phyloP scores from a whole-genome alignment of 768 basidiomycete genomes.

The Lanmaoa pseudosensibilis region DNA sequence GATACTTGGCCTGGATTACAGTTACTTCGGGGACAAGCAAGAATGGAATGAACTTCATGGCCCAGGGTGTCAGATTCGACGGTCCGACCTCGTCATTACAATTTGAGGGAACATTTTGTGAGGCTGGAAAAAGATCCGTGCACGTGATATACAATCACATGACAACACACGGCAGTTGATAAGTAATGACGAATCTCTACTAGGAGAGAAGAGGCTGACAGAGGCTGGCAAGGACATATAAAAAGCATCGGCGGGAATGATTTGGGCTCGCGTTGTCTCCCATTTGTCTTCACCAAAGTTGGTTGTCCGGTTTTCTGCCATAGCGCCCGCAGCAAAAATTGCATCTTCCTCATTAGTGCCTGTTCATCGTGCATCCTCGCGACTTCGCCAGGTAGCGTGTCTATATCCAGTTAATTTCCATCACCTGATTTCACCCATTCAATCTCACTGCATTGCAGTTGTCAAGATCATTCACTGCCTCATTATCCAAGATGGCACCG shows the following conservation, averaged over 20 bases:
- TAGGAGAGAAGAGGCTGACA: constrained; percentile 12
- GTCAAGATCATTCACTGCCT: constrained; percentile 44
- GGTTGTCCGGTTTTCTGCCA: constrained; percentile 6
- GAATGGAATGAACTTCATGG: background rate
- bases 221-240: constrained; percentile 13
- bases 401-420: background rate
- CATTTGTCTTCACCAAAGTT: constrained; percentile 9
- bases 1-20: background rate
- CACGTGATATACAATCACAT: constrained; percentile 22
- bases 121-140: too few relatives aligned
- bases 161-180: too few relatives aligned
- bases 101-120: too few relatives aligned
- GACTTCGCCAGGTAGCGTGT: constrained; percentile 30
- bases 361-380: constrained; percentile 8
- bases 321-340: constrained; percentile 16
- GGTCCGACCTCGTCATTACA: too few relatives aligned
- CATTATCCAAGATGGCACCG: constrained; percentile 64
- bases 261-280: background rate
- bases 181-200: background rate
- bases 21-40: too few relatives aligned
- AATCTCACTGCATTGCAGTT: constrained; percentile 35
- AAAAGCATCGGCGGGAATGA: constrained; percentile 19
- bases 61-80: background rate
- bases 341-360: constrained; percentile 2
- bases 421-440: constrained; percentile 3